Conservation (phyloP, 1,139 yeast species). For the Scheffersomyces titani region DNA sequence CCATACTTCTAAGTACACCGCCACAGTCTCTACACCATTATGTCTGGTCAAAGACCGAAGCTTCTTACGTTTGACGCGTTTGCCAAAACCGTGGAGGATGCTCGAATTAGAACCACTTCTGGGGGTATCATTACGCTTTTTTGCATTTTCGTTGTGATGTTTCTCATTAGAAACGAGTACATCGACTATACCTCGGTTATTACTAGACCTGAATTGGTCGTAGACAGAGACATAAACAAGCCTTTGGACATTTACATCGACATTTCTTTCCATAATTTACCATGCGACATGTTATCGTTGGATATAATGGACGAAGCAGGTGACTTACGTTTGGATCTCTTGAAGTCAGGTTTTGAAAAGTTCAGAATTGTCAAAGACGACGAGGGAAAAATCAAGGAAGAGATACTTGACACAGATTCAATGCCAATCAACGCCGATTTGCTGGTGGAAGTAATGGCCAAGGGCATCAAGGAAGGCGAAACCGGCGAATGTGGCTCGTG, state of each 20-base stretch:
- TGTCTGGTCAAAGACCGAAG: constrained; percentile 37
- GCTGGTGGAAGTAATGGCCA: constrained; percentile 34
- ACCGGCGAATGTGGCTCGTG: constrained; percentile 77
- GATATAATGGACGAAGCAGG: constrained; percentile 80
- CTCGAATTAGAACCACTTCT: constrained; percentile 79
- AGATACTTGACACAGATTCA: constrained; percentile 28
- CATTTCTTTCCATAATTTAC: constrained; percentile 77
- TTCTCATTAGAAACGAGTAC: constrained; percentile 76
- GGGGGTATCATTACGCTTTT: constrained; percentile 87
- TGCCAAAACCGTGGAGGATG: constrained; percentile 93
- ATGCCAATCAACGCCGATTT: constrained; percentile 26
- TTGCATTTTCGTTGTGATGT: constrained; percentile 61
- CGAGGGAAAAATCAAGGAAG: constrained; percentile 26
- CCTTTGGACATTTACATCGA: constrained; percentile 79
- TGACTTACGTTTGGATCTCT: constrained; percentile 72
- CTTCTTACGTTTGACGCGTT: constrained; percentile 82
- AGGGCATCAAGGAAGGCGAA: constrained; percentile 39
- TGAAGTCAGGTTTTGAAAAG: constrained; percentile 70
- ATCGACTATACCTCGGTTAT: constrained; percentile 66
- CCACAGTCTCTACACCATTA: background rate
- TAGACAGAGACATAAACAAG: constrained; percentile 80
- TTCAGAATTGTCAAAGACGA: constrained; percentile 52
- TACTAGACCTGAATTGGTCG: constrained; percentile 79
- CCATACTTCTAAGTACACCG: background rate
- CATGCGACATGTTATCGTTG: constrained; percentile 64